Percentiles rank a stretch among this genome's conserved stretches.
Evolutionary conservation across 306 rosid species (phyloP).

Genomic region (Trichosanthes cucumerina): DNA sequence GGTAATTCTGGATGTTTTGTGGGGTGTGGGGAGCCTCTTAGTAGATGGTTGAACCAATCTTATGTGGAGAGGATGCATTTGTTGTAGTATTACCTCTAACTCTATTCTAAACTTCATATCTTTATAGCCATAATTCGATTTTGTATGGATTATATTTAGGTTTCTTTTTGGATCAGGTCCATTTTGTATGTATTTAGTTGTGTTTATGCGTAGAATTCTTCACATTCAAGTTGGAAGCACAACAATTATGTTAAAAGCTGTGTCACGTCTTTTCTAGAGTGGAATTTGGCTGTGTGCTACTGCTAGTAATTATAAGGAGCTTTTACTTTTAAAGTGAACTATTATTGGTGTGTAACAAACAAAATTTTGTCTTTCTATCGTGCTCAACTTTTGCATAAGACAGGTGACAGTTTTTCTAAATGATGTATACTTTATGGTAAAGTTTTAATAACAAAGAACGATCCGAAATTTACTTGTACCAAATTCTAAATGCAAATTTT

Average conservation of each 20-base stretch:
- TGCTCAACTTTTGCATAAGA: background rate
- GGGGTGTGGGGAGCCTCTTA: constrained; percentile 88
- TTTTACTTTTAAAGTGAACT: background rate
- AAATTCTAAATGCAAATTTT: too few relatives aligned
- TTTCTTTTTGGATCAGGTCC: background rate
- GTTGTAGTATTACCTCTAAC: constrained; percentile 26
- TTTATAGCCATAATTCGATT: background rate
- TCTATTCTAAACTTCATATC: background rate
- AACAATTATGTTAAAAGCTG: background rate
- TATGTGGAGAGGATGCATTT: constrained; percentile 90
- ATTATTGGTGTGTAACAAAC: background rate
- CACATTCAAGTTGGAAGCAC: background rate
- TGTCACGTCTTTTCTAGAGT: background rate
- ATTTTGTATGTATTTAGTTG: background rate
- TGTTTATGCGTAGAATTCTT: background rate
- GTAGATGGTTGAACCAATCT: constrained; percentile 66
- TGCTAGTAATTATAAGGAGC: background rate
- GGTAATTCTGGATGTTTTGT: constrained; percentile 89
- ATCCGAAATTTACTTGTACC: too few relatives aligned
- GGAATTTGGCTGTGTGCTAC: background rate
- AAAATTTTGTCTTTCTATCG: background rate
- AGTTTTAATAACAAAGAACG: too few relatives aligned
- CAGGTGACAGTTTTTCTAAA: background rate
- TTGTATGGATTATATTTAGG: background rate
- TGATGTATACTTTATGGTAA: too few relatives aligned